Evolutionary conservation across 129 eudicot genomes (phyloP), one percentile per base, ranked within the genome.

Genomic region (Rutidosis leptorrhynchoides): DNA sequence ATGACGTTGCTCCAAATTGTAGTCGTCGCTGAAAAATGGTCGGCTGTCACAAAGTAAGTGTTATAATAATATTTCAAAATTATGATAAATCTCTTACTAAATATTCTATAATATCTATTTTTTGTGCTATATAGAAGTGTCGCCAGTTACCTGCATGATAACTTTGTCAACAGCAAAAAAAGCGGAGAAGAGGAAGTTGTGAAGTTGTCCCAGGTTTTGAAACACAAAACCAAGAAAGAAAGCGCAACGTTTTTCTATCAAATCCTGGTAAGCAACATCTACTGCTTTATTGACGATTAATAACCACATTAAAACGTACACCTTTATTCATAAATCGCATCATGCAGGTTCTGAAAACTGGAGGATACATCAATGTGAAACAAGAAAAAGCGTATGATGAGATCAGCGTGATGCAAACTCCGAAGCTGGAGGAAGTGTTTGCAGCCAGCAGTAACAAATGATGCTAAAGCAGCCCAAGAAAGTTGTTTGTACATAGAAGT

Each of bases 241-340:
- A 81, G 80, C 49, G 90, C 97, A 14, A 81, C 65, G 77, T 72
- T 87, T 21, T 91, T 91, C 80, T 87, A 74, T 73, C 96, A 91
- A 74, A 74, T 85, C 49, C 79, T 91, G 90, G 97, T 91, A 81
- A 58, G 73, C 62, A 42, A n/a, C 74, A 24, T 33, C 56, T 15
- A 26, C 11, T 58, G 14, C 27, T 5, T 60, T 32, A n/a, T 19
- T 60, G 26, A 21, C 28, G 1, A 23, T 28, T 5, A 6, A 28
- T 49, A 55, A 49, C 71, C 30, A 25, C 21, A 28, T 11, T 3
- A 0, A 26, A 48, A 16, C 12, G 30, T 43, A 24, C 15, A 43
- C 48, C 19, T 43, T 43, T 5, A 15, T 58, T 25, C 46, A 40
- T 10, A 11, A 40, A 40, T 12, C 12, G n/a, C 3, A 26, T 52